Evolutionary conservation across 768 basidiomycete species (phyloP), one percentile per base, ranked within the genome.

Genomic region (Agrocybe pediades): DNA sequence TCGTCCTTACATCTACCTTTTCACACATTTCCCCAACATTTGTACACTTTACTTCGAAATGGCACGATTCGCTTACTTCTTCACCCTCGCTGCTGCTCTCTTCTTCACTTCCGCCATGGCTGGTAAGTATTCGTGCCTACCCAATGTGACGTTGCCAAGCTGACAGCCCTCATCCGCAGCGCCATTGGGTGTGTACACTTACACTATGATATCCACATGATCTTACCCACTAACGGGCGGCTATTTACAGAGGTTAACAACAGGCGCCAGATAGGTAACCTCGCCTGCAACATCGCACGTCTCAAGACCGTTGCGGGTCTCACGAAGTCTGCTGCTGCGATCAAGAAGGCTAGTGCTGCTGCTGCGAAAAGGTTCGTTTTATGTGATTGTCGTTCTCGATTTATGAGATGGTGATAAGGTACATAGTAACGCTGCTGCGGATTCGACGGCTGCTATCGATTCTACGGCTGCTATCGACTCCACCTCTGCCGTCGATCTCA

Each of bases 231-330:
- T 36, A 15, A 3, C 33, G 13, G 4, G n/a, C 11, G 33, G 11
- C 11, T 5, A 36, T n/a, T 36, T 20, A 36, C 26, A 43, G 27
- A 40, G 29, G n/a, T n/a, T n/a, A 39, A 40, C 36, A 19, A 46
- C 8, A 56, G 46, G 23, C 59, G 59, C 17, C 59, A 60, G 42
- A 54, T 60, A n/a, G 59, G 59, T 17, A 40, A 55, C 21, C 30
- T 60, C 25, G 52, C 44, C 21, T 60, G 59, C 55, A 60, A 60
- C 41, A 30, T 60, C 27, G 59, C 59, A 3, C 52, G 59, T 20
- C 39, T 60, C 5, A 54, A 60, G 53, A 57, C 53, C 20, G 59
- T 60, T 9, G 49, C 48, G 4, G 55, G 59, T 9, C 53, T 60
- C 30, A 41, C 53, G 3, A 56, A 56, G 29, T 57, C 59, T 1